Base-by-base conservation (phyloP, 805 yeast genomes). In the Teunomyces gatunensis region DNA sequence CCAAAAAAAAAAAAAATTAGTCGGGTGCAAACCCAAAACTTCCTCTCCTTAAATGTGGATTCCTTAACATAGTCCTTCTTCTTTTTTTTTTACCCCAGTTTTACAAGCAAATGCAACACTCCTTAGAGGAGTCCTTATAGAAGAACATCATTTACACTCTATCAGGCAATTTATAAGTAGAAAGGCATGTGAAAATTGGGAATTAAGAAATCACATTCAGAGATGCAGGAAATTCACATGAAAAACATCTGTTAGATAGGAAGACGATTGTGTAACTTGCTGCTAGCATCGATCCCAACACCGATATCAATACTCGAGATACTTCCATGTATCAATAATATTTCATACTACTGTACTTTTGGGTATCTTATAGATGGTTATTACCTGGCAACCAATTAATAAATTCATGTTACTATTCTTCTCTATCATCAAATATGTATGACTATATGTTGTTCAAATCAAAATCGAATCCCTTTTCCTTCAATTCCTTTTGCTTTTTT, bases 401-500 rank as follows among this genome's bases (percentile, higher is more conserved):
- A 18, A 18, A 17, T 13, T 17, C 39, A 34, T 17, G 39, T 15
- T n/a, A 34, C 20, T 34, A 37, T 37, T 37, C 34, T 32, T 32
- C 13, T 32, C 34, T 32, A 32, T 32, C 34, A 32, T 32, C 40
- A 37, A 37, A n/a, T 37, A 37, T 21, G 28, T 37, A 37, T n/a
- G 40, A 37, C 29, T 37, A 37, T 37, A 37, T 37, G 28, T 37
- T 37, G 40, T 37, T 37, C 40, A 50, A 45, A 32, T 63, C 74
- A 47, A 65, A 85, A 52, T 81, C 79, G 45, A 85, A 83, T 13
- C 91, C 90, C 54, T 77, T 69, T 30, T 68, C 73, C 54, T 73
- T 71, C 58, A 87, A 75, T 54, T 74, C 69, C 35, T 70, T 68
- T 49, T 73, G 72, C 63, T 80, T 81, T 47, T 68, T 66, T 45